Evolutionary conservation across 2,329 filamentous ascomycete genomes (phyloP), one percentile per base, ranked within the genome.

Genomic region (Arthrinium phaeospermum): DNA sequence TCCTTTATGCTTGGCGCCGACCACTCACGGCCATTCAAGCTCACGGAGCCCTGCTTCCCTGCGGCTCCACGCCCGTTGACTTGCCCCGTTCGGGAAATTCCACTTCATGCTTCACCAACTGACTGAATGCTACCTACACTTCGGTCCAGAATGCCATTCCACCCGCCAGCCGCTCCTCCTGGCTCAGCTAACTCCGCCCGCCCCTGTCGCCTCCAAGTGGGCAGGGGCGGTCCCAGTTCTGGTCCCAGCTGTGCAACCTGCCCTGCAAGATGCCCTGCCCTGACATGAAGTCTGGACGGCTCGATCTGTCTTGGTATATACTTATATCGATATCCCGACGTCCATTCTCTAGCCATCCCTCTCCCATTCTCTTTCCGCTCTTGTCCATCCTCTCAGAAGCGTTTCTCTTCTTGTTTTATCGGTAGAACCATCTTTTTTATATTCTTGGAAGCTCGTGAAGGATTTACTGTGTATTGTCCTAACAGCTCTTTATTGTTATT

Each of bases 1-100:
- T 64, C 19, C 69, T 73, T 71, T 22, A 46, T 45, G 70, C 73
- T 74, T 73, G 72, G 72, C 73, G 73, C 72, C 41, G 45, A 53
- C 68, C 44, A 67, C 69, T 69, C 71, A 51, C 67, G 57, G 34
- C 71, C 71, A 70, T 47, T 70, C 68, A 45, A 70, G 68, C 47
- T 41, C 34, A 24, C 47, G 37, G 27, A 37, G 46, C 34, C 47
- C 68, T 70, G 47, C 68, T 41, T 22, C 67, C 14, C 24, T 30
- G 45, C 34, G 45, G 67, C 44, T 49, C 67, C 45, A 69, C 27
- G 67, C 8, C 45, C 45, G 44, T 14, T 49, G 61, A 34, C 53
- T 67, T 67, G 34, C 51, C 53, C 51, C 57, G 14, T 46, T 37
- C 45, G 67, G 45, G 27, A 46, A 49, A 37, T 51, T 57, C 68